phyloP scores from a whole-genome alignment of 768 basidiomycete species.

The Tylopilus plumbeoviolaceoides region DNA sequence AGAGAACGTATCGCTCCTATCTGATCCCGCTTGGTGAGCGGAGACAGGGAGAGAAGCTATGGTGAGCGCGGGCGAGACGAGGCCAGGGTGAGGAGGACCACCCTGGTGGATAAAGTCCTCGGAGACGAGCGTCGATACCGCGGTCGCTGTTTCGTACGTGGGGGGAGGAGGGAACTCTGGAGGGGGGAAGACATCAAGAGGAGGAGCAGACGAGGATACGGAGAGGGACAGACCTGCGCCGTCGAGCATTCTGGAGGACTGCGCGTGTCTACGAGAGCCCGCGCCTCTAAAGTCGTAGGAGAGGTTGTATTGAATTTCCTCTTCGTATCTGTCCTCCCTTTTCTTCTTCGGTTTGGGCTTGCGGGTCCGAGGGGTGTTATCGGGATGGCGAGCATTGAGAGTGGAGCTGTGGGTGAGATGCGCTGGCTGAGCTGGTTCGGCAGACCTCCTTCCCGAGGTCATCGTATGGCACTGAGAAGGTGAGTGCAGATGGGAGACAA shows the following conservation, averaged over 20 bases:
- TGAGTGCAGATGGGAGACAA: slow-evolving; percentile 35
- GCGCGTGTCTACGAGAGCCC: slow-evolving; percentile 24
- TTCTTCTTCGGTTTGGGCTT: slow-evolving; percentile 40
- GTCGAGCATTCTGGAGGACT: slow-evolving; percentile 25
- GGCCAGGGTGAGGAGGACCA: slow-evolving; percentile 23
- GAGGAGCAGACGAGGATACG: background rate
- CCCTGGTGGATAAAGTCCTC: slow-evolving; percentile 34
- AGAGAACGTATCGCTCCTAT: slow-evolving; percentile 24
- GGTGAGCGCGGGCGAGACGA: slow-evolving; percentile 22
- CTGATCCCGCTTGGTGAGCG: slow-evolving; percentile 10
- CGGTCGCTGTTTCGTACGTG: slow-evolving; percentile 58
- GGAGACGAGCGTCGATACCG: slow-evolving; percentile 40
- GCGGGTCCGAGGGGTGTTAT: slow-evolving; percentile 44
- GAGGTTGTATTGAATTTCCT: slow-evolving; percentile 36
- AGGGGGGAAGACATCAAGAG: slow-evolving; percentile 33
- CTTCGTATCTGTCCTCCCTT: slow-evolving; percentile 43
- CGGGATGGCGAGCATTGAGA: slow-evolving; percentile 51
- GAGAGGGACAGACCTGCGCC: slow-evolving; percentile 29
- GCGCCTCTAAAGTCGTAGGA: slow-evolving; percentile 30
- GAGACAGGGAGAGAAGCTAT: slow-evolving; percentile 23
- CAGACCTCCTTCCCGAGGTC: slow-evolving; percentile 32
- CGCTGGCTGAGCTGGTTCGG: slow-evolving; percentile 32
- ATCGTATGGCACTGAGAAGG: slow-evolving; percentile 34
- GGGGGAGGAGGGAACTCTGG: slow-evolving; percentile 69
- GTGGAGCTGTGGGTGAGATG: slow-evolving; percentile 55